Conservation (phyloP, 306 rosid genomes). For the Fragaria iinumae region DNA sequence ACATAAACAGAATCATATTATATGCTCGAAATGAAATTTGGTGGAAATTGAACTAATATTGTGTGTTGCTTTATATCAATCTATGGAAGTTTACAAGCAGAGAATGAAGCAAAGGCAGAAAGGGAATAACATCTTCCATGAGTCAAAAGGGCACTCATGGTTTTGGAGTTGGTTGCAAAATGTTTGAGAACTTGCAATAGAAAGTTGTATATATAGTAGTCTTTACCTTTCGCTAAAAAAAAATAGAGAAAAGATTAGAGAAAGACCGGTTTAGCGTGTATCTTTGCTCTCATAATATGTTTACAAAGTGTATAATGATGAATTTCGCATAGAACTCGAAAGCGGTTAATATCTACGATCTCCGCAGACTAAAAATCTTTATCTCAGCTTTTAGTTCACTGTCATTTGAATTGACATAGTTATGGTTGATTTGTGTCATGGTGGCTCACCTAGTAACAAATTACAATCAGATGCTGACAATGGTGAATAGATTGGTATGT, state of each 20-base stretch:
- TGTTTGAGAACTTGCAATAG: not conserved
- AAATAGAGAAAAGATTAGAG: not conserved
- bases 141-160: not conserved
- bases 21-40: not conserved
- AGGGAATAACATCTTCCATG: not conserved
- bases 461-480: not conserved
- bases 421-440: not conserved
- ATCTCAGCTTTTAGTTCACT: too few species aligned
- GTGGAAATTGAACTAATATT: not conserved
- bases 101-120: not conserved
- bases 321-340: not conserved
- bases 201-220: not conserved
- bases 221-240: not conserved
- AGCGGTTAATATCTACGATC: not conserved
- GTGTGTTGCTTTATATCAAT: not conserved
- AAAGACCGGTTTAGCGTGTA: not conserved
- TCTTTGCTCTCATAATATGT: not conserved
- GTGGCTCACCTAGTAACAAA: conserved; percentile 15
- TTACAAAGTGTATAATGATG: too few species aligned
- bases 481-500: not conserved
- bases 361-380: too few species aligned
- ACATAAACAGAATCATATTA: not conserved
- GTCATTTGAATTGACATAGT: too few species aligned
- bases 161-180: not conserved
- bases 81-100: not conserved